Conservation (phyloP, 768 basidiomycete genomes). For the Boletus sensibilis region DNA sequence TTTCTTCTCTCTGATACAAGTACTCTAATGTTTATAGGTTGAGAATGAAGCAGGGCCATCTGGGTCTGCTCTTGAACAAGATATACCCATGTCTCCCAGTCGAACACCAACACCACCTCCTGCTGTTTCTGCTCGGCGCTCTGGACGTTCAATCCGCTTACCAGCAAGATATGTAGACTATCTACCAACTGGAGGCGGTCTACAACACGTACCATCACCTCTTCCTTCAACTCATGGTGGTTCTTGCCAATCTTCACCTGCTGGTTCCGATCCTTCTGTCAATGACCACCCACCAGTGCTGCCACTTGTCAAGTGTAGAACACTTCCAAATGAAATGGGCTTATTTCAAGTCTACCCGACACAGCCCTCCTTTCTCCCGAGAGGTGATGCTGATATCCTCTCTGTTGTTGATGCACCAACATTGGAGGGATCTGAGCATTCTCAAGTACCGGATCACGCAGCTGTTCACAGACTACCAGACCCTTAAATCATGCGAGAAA, state of each 20-base stretch:
- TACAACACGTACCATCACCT: not conserved
- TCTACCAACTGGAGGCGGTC: not conserved
- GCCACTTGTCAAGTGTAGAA: too few species aligned
- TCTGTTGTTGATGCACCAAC: too few species aligned
- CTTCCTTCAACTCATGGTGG: not conserved
- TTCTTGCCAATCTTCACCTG: too few species aligned
- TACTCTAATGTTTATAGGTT: not conserved
- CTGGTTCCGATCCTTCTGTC: too few species aligned
- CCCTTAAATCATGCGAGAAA: not conserved
- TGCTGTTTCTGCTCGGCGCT: not conserved
- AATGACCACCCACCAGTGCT: too few species aligned
- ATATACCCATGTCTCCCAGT: too few species aligned
- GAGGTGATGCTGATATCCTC: too few species aligned
- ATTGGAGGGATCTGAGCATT: too few species aligned
- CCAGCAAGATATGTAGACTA: not conserved
- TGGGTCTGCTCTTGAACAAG: too few species aligned
- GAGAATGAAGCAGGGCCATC: not conserved
- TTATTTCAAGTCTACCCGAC: too few species aligned
- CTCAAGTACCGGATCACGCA: not conserved
- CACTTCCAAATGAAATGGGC: too few species aligned
- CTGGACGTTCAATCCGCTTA: not conserved
- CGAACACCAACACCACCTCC: not conserved
- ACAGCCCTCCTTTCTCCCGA: too few species aligned
- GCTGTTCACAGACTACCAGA: not conserved
- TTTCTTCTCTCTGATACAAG: not conserved